Evolutionary conservation across 805 yeast species (phyloP).

Genomic region (Yarrowia porcina): DNA sequence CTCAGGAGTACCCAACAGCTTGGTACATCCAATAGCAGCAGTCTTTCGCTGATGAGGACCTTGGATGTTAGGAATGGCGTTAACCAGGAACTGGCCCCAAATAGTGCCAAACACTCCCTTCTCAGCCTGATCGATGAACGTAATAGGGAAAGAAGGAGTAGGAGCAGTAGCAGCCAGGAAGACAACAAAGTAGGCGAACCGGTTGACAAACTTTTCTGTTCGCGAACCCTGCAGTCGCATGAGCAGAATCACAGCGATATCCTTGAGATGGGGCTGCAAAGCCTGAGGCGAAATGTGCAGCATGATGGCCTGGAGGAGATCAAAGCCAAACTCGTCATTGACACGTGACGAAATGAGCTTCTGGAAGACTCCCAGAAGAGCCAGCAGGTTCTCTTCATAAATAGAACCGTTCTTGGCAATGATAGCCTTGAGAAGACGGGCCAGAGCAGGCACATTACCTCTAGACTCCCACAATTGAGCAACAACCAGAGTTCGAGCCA

Average conservation of each 20-base stretch:
- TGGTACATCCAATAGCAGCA: slow-evolving; percentile 49
- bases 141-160: slow-evolving; percentile 52
- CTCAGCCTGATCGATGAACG: slow-evolving; percentile 42
- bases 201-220: slow-evolving; percentile 76
- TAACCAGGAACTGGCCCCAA: slow-evolving; percentile 36
- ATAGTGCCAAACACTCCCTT: slow-evolving; percentile 41
- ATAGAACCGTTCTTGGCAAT: slow-evolving; percentile 44
- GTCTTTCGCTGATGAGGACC: slow-evolving; percentile 47
- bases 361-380: slow-evolving; percentile 94
- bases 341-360: slow-evolving; percentile 80
- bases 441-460: slow-evolving; percentile 92
- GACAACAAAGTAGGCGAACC: slow-evolving; percentile 63
- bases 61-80: slow-evolving; percentile 39
- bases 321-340: slow-evolving; percentile 81
- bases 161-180: slow-evolving; percentile 47
- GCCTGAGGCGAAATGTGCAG: slow-evolving; percentile 50
- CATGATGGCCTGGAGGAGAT: slow-evolving; percentile 69
- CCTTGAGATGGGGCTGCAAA: slow-evolving; percentile 56
- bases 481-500: slow-evolving; percentile 77
- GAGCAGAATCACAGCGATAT: slow-evolving; percentile 71
- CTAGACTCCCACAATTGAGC: slow-evolving; percentile 92
- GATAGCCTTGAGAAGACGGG: slow-evolving; percentile 71
- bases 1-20: slow-evolving; percentile 41
- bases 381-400: slow-evolving; percentile 51
- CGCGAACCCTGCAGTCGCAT: slow-evolving; percentile 76